Evolutionary conservation across 495 filamentous ascomycete genomes (phyloP), one percentile per base, ranked within the genome.

Genomic region (Tetracladium setigerum): DNA sequence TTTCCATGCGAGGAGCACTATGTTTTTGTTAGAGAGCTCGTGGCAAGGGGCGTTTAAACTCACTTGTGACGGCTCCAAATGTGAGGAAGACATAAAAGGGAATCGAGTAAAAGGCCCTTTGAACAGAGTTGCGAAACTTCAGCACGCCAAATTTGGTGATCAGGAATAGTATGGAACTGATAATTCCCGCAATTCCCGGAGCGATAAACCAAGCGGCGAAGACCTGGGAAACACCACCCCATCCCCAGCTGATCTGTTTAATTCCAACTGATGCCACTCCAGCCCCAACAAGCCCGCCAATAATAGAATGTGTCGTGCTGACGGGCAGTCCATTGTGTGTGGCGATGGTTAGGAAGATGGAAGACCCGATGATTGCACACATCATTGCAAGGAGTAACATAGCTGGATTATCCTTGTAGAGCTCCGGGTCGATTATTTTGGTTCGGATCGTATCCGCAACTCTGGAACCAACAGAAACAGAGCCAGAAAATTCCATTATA

Each of bases 211-310:
- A 66, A 54, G 69, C 70, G 12, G 73, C 71, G 45, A 76, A 77
- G 61, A 76, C 47, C 47, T 50, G 47, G 5, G 38, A 32, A 24
- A 73, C 71, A 10, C 64, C 32, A 55, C 76, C 69, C 73, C 74
- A 77, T 10, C 70, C 72, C 74, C 75, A 79, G 35, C 77, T 62
- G 19, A 78, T 71, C 51, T 72, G 37, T 6, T 50, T 52, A 30
- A 66, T 71, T 43, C 73, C 74, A 38, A 63, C 70, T 32, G 68
- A 71, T 1, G 74, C 74, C 51, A 77, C 68, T 50, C 73, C 74
- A 16, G 76, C 72, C 56, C 74, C 71, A 33, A 72, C 72, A n/a
- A 79, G 67, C 30, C 70, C 72, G n/a, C 71, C 73, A 49, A 78
- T 67, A 40, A 77, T 67, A 2, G 72, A 75, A 59, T 78, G 74